These are phyloP conservation scores for Exophiala viscosa DNA, from an alignment of 2,329 filamentous ascomycete genomes.

Conservation along the genomic window DNA sequence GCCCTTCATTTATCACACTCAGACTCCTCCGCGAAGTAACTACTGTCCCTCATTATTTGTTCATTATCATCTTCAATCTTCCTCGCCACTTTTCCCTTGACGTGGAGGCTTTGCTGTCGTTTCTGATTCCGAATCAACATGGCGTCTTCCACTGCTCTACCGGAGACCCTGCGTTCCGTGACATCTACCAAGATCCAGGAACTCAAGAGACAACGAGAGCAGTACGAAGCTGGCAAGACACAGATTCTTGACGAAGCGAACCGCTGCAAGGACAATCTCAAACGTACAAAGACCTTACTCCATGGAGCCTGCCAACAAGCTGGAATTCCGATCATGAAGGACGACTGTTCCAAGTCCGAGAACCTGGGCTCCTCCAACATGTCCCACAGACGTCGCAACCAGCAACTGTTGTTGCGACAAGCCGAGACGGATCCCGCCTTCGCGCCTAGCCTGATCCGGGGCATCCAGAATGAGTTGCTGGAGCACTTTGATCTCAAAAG, in stretches of 20 bases:
- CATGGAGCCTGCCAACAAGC: constrained; percentile 39
- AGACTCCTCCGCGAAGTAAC: too few relatives aligned
- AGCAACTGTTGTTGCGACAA: constrained; percentile 53
- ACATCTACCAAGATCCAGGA: constrained; percentile 57
- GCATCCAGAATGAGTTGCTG: constrained; percentile 49
- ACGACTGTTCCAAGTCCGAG: constrained; percentile 33
- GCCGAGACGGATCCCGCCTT: constrained; percentile 53
- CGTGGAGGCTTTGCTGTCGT: too few relatives aligned
- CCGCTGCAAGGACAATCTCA: constrained; percentile 30
- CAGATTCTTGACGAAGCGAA: constrained; percentile 38
- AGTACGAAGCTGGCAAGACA: constrained; percentile 49
- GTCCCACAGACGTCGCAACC: constrained; percentile 36
- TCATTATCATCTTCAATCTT: too few relatives aligned
- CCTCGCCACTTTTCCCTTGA: too few relatives aligned
- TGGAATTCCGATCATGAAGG: constrained; percentile 36
- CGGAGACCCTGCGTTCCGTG: constrained; percentile 54
- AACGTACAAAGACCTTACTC: constrained; percentile 35
- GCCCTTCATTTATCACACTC: too few relatives aligned
- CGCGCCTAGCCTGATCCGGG: constrained; percentile 43
- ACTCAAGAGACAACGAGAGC: constrained; percentile 49
- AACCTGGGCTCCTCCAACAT: constrained; percentile 13
- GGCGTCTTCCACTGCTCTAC: constrained; percentile 38
- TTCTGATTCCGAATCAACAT: too few relatives aligned
- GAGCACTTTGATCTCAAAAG: constrained; percentile 48
- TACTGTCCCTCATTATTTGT: too few relatives aligned